Conservation (phyloP, 805 yeast species). For the Saturnispora ahearnii region DNA sequence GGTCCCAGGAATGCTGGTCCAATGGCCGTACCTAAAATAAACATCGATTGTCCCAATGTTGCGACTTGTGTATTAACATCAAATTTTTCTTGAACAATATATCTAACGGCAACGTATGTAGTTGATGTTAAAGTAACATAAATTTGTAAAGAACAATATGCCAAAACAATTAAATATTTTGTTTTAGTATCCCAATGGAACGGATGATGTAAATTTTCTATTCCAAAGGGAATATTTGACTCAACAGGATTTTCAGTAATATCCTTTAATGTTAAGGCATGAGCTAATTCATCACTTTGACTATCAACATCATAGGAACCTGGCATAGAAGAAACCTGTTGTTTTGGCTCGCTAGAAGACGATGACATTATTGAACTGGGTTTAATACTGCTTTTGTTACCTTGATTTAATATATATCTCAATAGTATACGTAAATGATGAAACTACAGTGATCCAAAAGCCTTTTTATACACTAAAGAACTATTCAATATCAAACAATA, state of each 20-base stretch:
- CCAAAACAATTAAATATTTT: slow-evolving; percentile 20
- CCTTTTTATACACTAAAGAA: too few species aligned
- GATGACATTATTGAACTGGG: not conserved
- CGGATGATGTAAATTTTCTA: slow-evolving; percentile 28
- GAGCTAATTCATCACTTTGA: slow-evolving; percentile 8
- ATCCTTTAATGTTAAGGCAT: slow-evolving; percentile 17
- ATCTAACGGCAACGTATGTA: slow-evolving; percentile 27
- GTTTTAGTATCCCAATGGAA: slow-evolving; percentile 23
- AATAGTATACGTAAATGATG: too few species aligned
- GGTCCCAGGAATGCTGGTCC: slow-evolving; percentile 32
- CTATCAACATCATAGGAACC: slow-evolving; percentile 16
- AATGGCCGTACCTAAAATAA: slow-evolving; percentile 29
- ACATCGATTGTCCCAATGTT: slow-evolving; percentile 29
- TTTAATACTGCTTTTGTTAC: too few species aligned
- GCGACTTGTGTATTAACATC: slow-evolving; percentile 25
- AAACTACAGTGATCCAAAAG: too few species aligned
- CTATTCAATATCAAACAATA: too few species aligned
- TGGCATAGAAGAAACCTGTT: slow-evolving; percentile 1
- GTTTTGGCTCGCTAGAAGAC: not conserved
- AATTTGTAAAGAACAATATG: slow-evolving; percentile 25
- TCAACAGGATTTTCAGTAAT: slow-evolving; percentile 23
- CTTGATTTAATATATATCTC: too few species aligned
- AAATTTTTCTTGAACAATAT: slow-evolving; percentile 21
- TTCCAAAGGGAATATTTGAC: slow-evolving; percentile 21
- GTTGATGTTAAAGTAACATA: slow-evolving; percentile 29